Evolutionary conservation across 108 stramenopile species (phyloP), one percentile per base, ranked within the genome.

Genomic region (Schizochytrium sp.): DNA sequence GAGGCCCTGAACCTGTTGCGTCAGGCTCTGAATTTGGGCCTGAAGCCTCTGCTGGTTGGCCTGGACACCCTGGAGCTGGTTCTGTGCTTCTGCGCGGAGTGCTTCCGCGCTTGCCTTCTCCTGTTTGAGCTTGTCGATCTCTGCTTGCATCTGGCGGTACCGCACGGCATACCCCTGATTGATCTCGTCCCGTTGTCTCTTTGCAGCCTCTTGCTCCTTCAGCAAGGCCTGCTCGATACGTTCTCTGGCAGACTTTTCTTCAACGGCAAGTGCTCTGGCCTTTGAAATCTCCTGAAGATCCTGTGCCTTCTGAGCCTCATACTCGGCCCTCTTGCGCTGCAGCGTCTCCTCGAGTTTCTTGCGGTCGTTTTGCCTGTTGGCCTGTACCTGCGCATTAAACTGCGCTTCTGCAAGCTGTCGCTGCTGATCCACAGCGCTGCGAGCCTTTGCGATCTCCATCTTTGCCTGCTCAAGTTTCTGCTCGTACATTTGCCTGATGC

Each of bases 101-200:
- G 50, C 76, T 38, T 19, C 76, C 50, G 53, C 53, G 47, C 76
- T 83, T 7, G 76, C 76, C 47, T 83, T 83, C 55, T 83, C 76
- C 76, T 83, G 76, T 53, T 83, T 83, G 76, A 83, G 76, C 76
- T 83, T 83, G 50, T 83, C 76, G 53, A 83, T 83, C 76, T 83
- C 50, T 17, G 50, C 76, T 40, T 83, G 76, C 76, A 83, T 83
- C 13, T 55, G 50, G 28, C 76, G 76, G 53, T 83, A 83, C 0
- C 53, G 76, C 45, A 55, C 76, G 0, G 76, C 76, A 40, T 55
- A 83, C 38, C 76, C 53, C 28, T 83, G 47, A 53, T 55, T 83
- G 53, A 83, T 49, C 76, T 83, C 76, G 76, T 83, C 76, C n/a
- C 76, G 47, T 53, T 83, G 76, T 13, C 53, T 47, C 76, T 83